Conservation (phyloP, 176 grass and related monocot genomes). For the Triticum urartu region DNA sequence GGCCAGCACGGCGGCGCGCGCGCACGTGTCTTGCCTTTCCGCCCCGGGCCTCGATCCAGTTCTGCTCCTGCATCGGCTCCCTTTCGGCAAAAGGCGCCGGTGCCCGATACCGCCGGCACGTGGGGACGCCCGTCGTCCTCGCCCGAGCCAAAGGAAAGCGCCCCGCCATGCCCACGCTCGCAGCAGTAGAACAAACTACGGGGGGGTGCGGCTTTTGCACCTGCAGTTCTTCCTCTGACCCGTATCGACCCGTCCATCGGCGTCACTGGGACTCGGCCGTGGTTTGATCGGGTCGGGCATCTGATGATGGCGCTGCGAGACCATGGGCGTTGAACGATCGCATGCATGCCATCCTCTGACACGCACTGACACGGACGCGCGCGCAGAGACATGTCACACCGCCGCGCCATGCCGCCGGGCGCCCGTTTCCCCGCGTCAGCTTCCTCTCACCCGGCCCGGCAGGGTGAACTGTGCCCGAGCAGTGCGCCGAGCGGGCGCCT, state of each 20-base stretch:
- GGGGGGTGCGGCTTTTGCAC: background rate
- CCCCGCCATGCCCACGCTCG: background rate
- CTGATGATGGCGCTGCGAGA: background rate
- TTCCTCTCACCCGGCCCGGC: conserved; percentile 29
- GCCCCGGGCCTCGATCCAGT: background rate
- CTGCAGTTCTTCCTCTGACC: background rate
- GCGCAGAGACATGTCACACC: background rate
- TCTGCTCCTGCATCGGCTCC: background rate
- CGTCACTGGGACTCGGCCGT: too few species aligned
- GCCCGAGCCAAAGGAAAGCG: background rate
- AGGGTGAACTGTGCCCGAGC: conserved; percentile 20
- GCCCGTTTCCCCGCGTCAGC: conserved; percentile 43
- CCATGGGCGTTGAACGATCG: background rate
- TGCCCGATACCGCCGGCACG: background rate
- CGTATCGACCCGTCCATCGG: background rate
- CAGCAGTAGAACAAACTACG: background rate
- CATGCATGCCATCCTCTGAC: background rate
- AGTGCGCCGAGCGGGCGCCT: conserved; percentile 11
- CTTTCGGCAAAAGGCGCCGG: background rate
- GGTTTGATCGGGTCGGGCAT: background rate
- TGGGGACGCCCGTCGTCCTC: background rate
- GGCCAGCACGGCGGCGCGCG: too few species aligned
- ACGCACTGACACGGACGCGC: conserved; percentile 22
- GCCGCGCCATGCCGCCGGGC: conserved; percentile 9
- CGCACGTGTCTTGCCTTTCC: background rate